Base-by-base conservation (phyloP, 2,329 filamentous ascomycete genomes). In the Sporothrix brunneoviolacea region DNA sequence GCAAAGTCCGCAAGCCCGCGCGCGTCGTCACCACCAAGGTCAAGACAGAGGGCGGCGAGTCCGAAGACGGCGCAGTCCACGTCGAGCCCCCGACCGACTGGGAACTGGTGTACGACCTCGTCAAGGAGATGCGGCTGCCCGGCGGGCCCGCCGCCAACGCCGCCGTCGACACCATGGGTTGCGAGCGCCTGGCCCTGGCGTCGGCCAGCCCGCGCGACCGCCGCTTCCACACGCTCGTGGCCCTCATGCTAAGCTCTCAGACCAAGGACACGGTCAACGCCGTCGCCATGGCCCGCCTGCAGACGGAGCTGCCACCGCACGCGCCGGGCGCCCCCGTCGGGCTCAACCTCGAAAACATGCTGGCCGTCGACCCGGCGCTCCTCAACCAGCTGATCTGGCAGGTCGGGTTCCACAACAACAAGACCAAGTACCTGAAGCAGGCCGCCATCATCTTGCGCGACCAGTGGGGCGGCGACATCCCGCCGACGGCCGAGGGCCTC, bases 91-190 rank as follows among this genome's bases (percentile, higher is more conserved):
- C 91, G 0, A 75, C 82, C 0, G 82, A 90, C 64, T 96, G 93
- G 93, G 82, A 89, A 55, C 78, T 83, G 51, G 82, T 95, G 51
- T 98, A 96, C 68, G 69, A 76, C 30, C 70, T 80, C 1, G 86
- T 94, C 39, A 84, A 84, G 61, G 77, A 80, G 61, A 96, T 97
- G 90, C 84, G 82, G 2, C 65, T 68, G 4, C 64, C 69, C 0
- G 76, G 74, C 3, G 76, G 75, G 7, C 62, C 68, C 69, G 69
- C 86, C 64, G 64, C 78, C 71, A 68, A 86, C 77, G 93, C 93
- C 1, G 87, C 91, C 0, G 93, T 98, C 10, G 93, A 98, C 66
- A 97, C 91, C 0, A 96, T 97, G 91, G 93, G 93, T 10, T 98
- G 93, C 68, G 90, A 90, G 67, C 79, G 80, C 8, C 74, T 93